Conservation (phyloP, 495 filamentous ascomycete species). For the Podospora didyma region DNA sequence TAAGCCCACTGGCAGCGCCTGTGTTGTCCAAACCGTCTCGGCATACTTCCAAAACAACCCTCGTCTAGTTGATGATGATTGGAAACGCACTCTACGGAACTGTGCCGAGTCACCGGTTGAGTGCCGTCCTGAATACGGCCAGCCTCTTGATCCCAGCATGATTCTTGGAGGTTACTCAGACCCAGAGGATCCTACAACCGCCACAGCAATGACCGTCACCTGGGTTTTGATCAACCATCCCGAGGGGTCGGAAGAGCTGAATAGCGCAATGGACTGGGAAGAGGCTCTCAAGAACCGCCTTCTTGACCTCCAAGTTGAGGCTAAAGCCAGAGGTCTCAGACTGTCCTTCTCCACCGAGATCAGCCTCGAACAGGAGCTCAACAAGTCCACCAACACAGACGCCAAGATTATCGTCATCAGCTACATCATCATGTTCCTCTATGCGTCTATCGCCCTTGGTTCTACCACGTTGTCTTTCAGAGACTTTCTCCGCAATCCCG, state of each 20-base stretch:
- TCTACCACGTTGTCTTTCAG: slow-evolving; percentile 74
- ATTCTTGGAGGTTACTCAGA: slow-evolving; percentile 77
- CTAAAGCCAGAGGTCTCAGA: slow-evolving; percentile 68
- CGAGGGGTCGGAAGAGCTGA: slow-evolving; percentile 64
- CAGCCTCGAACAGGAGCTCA: slow-evolving; percentile 87
- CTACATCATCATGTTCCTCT: slow-evolving; percentile 98
- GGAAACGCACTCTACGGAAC: slow-evolving; percentile 62
- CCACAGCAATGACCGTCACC: slow-evolving; percentile 77
- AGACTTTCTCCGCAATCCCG: slow-evolving; percentile 73
- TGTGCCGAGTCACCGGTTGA: slow-evolving; percentile 75
- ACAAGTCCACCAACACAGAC: slow-evolving; percentile 96
- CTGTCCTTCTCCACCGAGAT: slow-evolving; percentile 93
- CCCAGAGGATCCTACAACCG: slow-evolving; percentile 62
- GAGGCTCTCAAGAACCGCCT: slow-evolving; percentile 66
- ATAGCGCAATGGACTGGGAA: slow-evolving; percentile 85
- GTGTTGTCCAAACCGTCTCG: slow-evolving; percentile 86
- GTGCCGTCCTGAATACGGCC: slow-evolving; percentile 82
- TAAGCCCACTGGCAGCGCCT: slow-evolving; percentile 84
- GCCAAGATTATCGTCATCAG: slow-evolving; percentile 96
- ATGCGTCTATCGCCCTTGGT: slow-evolving; percentile 86
- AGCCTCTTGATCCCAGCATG: slow-evolving; percentile 79
- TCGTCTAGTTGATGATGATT: slow-evolving; percentile 55
- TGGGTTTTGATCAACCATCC: slow-evolving; percentile 94
- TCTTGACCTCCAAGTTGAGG: slow-evolving; percentile 72
- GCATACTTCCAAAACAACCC: slow-evolving; percentile 74